These are phyloP conservation scores for Kazachstania africana DNA, from an alignment of 805 yeast genomes.

Conservation along the genomic window DNA sequence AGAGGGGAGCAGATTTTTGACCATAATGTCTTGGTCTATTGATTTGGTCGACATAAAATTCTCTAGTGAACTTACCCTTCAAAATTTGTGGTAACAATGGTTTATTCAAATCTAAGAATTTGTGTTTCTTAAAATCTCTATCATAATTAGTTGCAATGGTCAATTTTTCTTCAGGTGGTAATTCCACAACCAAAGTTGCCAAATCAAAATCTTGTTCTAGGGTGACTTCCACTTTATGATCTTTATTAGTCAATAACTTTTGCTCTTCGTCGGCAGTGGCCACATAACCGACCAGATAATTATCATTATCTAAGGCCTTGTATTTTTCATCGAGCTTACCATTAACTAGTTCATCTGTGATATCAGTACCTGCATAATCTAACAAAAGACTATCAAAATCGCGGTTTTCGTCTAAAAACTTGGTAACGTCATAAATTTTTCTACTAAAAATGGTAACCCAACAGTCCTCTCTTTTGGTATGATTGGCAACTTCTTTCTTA, in stretches of 20 bases:
- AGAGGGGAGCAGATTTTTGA: conserved; percentile 88
- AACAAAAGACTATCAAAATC: conserved; percentile 78
- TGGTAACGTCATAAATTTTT: conserved; percentile 76
- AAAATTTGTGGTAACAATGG: conserved; percentile 78
- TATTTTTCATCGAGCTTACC: conserved; percentile 36
- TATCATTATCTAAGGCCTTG: too few species aligned
- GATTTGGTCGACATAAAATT: conserved; percentile 88
- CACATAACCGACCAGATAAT: conserved; percentile 69
- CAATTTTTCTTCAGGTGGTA: conserved; percentile 65
- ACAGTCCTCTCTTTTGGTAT: conserved; percentile 61
- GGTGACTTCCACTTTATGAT: conserved; percentile 49
- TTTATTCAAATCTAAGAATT: conserved; percentile 73
- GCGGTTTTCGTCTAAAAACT: conserved; percentile 42
- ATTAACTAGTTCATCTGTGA: conserved; percentile 36
- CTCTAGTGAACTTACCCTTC: conserved; percentile 64
- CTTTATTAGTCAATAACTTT: conserved; percentile 51
- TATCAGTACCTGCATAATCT: conserved; percentile 75
- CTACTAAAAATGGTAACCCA: conserved; percentile 73
- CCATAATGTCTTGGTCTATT: conserved; percentile 98
- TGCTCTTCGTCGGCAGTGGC: conserved; percentile 73
- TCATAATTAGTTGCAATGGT: conserved; percentile 68
- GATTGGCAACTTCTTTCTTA: conserved; percentile 47
- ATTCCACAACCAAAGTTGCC: conserved; percentile 41
- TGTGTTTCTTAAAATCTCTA: conserved; percentile 62
- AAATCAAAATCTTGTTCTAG: conserved; percentile 36